These are phyloP conservation scores for Letharia columbiana DNA, from an alignment of 495 filamentous ascomycete species.

Conservation along the genomic window DNA sequence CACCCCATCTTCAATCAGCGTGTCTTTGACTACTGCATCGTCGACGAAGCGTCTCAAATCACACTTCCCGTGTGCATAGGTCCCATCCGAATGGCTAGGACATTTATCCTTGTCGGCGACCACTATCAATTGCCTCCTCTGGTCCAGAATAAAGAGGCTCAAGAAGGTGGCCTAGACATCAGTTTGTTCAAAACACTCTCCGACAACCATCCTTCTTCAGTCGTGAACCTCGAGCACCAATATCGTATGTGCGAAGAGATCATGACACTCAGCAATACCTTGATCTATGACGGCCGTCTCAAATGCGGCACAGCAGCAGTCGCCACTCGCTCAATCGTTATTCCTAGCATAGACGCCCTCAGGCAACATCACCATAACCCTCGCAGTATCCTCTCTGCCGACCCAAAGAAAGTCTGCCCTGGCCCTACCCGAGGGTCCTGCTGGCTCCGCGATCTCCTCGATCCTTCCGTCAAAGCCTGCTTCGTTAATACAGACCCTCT, in stretches of 20 bases:
- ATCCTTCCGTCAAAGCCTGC: conserved; percentile 60
- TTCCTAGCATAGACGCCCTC: conserved; percentile 56
- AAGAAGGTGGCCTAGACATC: conserved; percentile 77
- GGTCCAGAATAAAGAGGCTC: conserved; percentile 83
- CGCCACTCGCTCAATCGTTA: conserved; percentile 50
- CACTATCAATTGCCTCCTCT: conserved; percentile 92
- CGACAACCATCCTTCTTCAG: conserved; percentile 74
- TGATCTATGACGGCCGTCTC: conserved; percentile 83
- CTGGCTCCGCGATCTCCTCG: conserved; percentile 74
- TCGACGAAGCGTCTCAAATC: conserved; percentile 96
- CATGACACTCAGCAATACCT: conserved; percentile 84
- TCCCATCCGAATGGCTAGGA: conserved; percentile 86
- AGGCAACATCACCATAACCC: conserved; percentile 47
- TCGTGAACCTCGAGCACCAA: conserved; percentile 87
- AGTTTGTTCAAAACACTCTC: conserved; percentile 90
- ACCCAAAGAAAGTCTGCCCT: conserved; percentile 42
- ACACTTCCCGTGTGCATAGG: conserved; percentile 90
- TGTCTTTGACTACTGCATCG: conserved; percentile 94
- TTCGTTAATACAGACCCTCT: conserved; percentile 85
- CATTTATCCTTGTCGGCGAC: conserved; percentile 90
- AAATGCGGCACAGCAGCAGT: conserved; percentile 79
- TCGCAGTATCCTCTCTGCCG: conserved; percentile 28
- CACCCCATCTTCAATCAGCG: conserved; percentile 82
- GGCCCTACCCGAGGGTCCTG: conserved; percentile 46
- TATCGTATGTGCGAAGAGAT: conserved; percentile 98